A percentile compares a stretch with the other conserved stretches of the same genome.
Evolutionary conservation across 2,329 filamentous ascomycete species (phyloP).

Genomic region (Aspergillus pseudotamarii): DNA sequence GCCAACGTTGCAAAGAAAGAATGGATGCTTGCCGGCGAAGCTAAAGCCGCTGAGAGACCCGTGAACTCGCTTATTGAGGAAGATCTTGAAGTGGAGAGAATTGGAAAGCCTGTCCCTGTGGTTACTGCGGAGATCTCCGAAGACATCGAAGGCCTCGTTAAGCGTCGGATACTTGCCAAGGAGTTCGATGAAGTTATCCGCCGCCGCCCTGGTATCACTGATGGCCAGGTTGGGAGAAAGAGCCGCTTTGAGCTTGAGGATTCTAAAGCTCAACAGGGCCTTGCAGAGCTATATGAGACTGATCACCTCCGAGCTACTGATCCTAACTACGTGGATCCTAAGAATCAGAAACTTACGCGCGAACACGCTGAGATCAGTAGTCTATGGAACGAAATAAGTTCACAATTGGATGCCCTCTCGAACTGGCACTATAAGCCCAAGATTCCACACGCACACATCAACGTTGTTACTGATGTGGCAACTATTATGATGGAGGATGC

Average conservation of each 20-base stretch:
- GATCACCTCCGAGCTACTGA: constrained; percentile 80
- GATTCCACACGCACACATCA: constrained; percentile 76
- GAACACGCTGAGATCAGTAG: constrained; percentile 81
- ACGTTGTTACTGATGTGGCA: constrained; percentile 87
- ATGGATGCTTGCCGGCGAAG: constrained; percentile 90
- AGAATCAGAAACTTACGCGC: constrained; percentile 78
- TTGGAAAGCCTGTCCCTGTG: constrained; percentile 91
- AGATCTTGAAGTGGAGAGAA: constrained; percentile 92
- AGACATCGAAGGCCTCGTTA: constrained; percentile 90
- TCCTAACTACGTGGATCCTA: constrained; percentile 77
- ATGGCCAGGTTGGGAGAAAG: constrained; percentile 65
- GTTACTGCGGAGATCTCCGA: constrained; percentile 91
- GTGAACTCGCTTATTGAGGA: constrained; percentile 91
- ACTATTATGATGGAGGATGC: constrained; percentile 94
- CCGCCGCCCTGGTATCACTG: constrained; percentile 74
- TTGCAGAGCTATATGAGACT: constrained; percentile 93
- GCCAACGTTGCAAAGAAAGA: constrained; percentile 86
- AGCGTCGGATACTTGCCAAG: constrained; percentile 82
- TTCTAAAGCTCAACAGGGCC: constrained; percentile 79
- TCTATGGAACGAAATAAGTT: constrained; percentile 79
- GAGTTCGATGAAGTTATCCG: constrained; percentile 92
- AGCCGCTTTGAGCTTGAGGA: constrained; percentile 83
- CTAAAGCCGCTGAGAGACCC: constrained; percentile 77
- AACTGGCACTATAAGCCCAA: constrained; percentile 97
- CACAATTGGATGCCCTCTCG: constrained; percentile 82